Evolutionary conservation across 2,329 filamentous ascomycete species (phyloP).

Genomic region (Botrytis fragariae): DNA sequence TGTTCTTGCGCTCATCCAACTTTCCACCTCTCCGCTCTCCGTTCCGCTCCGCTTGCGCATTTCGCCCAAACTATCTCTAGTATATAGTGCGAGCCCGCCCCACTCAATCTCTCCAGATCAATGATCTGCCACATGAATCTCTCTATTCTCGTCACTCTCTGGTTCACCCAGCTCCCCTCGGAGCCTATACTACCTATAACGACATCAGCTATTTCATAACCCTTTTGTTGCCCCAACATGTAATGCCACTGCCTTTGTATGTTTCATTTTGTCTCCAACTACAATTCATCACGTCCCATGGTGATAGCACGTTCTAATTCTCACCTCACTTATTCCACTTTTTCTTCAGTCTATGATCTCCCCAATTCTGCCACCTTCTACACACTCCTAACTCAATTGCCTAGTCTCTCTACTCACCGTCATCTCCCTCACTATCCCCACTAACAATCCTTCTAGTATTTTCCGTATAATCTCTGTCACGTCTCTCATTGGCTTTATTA

Average conservation of each 20-base stretch:
- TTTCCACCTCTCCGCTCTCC: background rate
- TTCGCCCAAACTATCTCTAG: background rate
- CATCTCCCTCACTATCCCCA: background rate
- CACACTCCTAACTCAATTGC: background rate
- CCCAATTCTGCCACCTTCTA: background rate
- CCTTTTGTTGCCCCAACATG: background rate
- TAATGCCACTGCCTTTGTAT: background rate
- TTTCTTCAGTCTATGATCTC: background rate
- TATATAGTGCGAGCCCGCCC: background rate
- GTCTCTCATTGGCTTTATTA: background rate
- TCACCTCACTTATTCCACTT: background rate
- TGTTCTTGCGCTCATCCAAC: background rate
- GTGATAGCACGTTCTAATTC: background rate
- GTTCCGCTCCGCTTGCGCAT: background rate
- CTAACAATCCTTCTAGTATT: background rate
- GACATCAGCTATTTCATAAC: background rate
- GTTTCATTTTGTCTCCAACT: background rate
- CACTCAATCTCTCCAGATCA: no score
- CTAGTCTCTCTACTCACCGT: background rate
- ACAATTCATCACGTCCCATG: background rate
- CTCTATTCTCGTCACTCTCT: background rate
- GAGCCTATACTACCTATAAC: background rate
- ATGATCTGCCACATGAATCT: background rate
- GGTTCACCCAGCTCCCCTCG: background rate
- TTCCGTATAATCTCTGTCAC: background rate